Evolutionary conservation across 352 stramenopile species (phyloP).

Genomic region (Phytophthora pinifolia): DNA sequence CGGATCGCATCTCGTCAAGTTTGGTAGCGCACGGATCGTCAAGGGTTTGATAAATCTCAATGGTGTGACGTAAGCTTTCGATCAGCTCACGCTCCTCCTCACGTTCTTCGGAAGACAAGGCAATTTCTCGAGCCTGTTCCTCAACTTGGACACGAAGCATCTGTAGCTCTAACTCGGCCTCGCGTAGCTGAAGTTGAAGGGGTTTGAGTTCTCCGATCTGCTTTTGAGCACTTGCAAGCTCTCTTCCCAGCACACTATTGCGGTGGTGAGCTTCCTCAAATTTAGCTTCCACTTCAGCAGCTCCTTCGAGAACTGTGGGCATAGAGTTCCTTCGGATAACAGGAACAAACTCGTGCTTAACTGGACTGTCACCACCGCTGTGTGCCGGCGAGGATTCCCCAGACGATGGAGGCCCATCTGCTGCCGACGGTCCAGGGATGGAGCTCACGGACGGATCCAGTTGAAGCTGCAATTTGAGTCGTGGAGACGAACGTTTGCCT

Average conservation of each 20-base stretch:
- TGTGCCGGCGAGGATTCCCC: conserved; percentile 24
- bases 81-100: conserved; percentile 56
- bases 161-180: conserved; percentile 37
- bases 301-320: conserved; percentile 19
- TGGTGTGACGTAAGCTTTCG: conserved; percentile 56
- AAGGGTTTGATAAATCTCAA: conserved; percentile 62
- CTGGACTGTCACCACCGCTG: conserved; percentile 13
- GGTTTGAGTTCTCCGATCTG: conserved; percentile 55
- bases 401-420: conserved; percentile 23
- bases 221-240: conserved; percentile 56
- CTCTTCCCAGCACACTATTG: conserved; percentile 43
- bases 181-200: conserved; percentile 37
- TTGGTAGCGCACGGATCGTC: conserved; percentile 43
- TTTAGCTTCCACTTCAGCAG: conserved; percentile 40
- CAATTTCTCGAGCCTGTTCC: conserved; percentile 33
- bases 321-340: conserved; percentile 23
- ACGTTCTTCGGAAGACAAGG: conserved; percentile 31
- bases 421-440: neutral
- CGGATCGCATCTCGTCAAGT: conserved; percentile 15
- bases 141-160: conserved; percentile 26
- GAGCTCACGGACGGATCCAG: conserved; percentile 11
- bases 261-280: conserved; percentile 50
- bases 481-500: conserved; percentile 14
- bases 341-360: conserved; percentile 21
- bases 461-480: conserved; percentile 24